phyloP scores from a whole-genome alignment of 2,329 filamentous ascomycete species.

The Ophiostoma australiae region DNA sequence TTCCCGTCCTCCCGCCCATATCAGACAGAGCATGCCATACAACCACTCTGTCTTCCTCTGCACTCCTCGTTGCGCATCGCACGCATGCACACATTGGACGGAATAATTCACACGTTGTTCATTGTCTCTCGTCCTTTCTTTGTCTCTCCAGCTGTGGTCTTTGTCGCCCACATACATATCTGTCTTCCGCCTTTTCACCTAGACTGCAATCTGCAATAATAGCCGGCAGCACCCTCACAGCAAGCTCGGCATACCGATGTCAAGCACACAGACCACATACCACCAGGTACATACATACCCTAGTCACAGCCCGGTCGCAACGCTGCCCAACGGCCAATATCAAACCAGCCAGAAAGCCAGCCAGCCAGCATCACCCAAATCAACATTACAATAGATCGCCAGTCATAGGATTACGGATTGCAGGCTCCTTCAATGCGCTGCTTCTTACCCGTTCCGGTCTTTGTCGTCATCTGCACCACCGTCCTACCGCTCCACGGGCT shows the following conservation, averaged over 20 bases:
- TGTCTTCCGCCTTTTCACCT: not conserved
- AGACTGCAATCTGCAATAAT: not conserved
- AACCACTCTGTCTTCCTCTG: not conserved
- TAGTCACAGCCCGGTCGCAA: not conserved
- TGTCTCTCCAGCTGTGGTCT: not conserved
- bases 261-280: not conserved
- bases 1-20: not conserved
- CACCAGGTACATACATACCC: not conserved
- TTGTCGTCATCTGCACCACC: not conserved
- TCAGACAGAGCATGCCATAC: not conserved
- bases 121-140: not conserved
- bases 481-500: not conserved
- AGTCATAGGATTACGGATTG: not conserved
- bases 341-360: too few species aligned
- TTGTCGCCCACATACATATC: not conserved
- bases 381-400: not conserved
- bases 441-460: not conserved
- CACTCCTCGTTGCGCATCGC: not conserved
- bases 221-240: not conserved
- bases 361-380: not conserved
- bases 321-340: not conserved
- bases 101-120: not conserved
- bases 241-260: conserved; percentile 1
- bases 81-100: not conserved
- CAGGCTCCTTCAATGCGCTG: not conserved